Conservation (phyloP, 164 flowering plant species). For the Aristolochia californica region DNA sequence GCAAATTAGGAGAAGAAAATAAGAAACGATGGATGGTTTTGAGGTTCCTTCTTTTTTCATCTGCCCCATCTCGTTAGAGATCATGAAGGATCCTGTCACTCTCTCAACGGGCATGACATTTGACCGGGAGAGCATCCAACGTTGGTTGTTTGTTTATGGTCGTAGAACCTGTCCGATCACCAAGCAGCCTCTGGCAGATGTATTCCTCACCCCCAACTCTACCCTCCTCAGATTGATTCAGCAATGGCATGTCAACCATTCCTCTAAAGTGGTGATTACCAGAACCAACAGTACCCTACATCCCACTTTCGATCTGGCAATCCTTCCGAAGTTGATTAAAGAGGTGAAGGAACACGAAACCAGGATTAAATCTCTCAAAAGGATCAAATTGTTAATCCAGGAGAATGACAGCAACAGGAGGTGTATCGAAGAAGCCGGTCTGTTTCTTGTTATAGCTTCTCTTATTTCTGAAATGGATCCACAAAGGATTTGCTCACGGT, state of each 20-base stretch:
- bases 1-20: background rate
- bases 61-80: slow-evolving; percentile 62
- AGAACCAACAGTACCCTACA: slow-evolving; percentile 19
- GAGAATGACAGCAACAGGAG: slow-evolving; percentile 30
- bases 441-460: slow-evolving; percentile 31
- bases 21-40: slow-evolving; percentile 31
- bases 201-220: slow-evolving; percentile 54
- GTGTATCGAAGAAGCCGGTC: slow-evolving; percentile 39
- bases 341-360: slow-evolving; percentile 23
- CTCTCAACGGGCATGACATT: slow-evolving; percentile 57
- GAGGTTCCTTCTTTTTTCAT: slow-evolving; percentile 50
- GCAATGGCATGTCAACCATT: slow-evolving; percentile 41
- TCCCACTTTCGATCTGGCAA: slow-evolving; percentile 17
- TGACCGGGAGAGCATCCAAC: slow-evolving; percentile 58
- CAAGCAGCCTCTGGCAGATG: slow-evolving; percentile 20
- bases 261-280: no score
- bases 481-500: no score
- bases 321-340: slow-evolving; percentile 22
- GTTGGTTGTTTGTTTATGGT: slow-evolving; percentile 45
- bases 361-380: slow-evolving; percentile 23
- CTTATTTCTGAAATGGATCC: slow-evolving; percentile 15
- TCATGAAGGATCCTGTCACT: slow-evolving; percentile 74
- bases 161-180: slow-evolving; percentile 50
- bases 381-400: slow-evolving; percentile 33
- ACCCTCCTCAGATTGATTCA: slow-evolving; percentile 60